Conservation (phyloP, 140 eudicot genomes). For the Stevia rebaudiana region DNA sequence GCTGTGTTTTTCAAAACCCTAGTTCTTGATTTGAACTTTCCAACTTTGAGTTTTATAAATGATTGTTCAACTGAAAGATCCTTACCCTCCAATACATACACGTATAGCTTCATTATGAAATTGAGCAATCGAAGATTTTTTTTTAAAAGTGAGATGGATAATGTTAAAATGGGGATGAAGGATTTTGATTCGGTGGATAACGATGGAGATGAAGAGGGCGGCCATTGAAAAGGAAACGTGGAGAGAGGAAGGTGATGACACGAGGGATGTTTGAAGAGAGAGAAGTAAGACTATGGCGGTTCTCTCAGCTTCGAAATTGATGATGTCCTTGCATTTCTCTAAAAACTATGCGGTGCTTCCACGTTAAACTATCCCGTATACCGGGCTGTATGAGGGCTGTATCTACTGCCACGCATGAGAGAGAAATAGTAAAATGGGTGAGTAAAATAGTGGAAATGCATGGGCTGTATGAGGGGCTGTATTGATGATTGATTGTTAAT, state of each 20-base stretch:
- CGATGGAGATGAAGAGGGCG: slow-evolving; percentile 22
- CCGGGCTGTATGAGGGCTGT: no score
- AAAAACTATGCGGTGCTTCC: no score
- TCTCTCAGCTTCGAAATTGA: slow-evolving; percentile 13
- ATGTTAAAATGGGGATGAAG: not conserved
- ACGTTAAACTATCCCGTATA: no score
- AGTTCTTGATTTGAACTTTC: slow-evolving; percentile 62
- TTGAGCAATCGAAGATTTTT: not conserved
- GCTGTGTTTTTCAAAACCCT: slow-evolving; percentile 47
- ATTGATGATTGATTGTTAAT: no score
- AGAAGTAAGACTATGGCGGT: slow-evolving; percentile 27
- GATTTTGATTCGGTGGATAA: slow-evolving; percentile 11
- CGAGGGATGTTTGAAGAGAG: slow-evolving; percentile 33
- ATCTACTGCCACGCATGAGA: no score
- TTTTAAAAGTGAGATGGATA: not conserved
- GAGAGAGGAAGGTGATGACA: slow-evolving; percentile 44
- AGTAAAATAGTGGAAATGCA: no score
- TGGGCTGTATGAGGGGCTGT: no score
- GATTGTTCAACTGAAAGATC: slow-evolving; percentile 44
- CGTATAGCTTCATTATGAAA: slow-evolving; percentile 61
- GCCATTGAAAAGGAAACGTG: slow-evolving; percentile 43
- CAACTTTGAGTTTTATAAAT: slow-evolving; percentile 53
- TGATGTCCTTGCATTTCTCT: no score
- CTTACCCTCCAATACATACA: slow-evolving; percentile 64
- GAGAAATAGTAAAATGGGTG: no score